Evolutionary conservation across 805 yeast species (phyloP).

Genomic region (Torulaspora indica): DNA sequence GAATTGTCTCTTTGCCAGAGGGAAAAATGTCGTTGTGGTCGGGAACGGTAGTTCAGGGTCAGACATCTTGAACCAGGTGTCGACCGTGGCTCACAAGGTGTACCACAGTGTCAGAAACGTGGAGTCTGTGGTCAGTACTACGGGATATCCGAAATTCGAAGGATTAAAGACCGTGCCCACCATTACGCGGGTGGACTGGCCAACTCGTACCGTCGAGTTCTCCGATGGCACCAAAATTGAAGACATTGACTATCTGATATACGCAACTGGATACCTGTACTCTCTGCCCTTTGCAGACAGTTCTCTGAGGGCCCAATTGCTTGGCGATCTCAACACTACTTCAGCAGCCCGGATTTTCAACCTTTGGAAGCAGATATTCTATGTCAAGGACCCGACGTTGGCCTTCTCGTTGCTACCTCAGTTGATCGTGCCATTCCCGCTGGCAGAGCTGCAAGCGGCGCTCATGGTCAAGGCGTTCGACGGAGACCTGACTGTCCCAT

Average conservation of each 20-base stretch:
- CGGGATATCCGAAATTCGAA: constrained; percentile 6
- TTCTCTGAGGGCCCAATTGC: constrained; percentile 23
- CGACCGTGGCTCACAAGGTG: constrained; percentile 30
- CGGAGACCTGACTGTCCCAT: constrained; percentile 50
- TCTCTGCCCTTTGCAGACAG: constrained; percentile 41
- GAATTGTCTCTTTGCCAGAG: constrained; percentile 32
- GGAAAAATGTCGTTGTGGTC: constrained; percentile 35
- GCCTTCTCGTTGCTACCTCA: constrained; percentile 60
- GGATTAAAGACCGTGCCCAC: constrained; percentile 24
- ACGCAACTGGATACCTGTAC: constrained; percentile 51
- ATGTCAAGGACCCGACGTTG: constrained; percentile 56
- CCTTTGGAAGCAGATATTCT: constrained; percentile 56
- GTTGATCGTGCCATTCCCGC: constrained; percentile 57
- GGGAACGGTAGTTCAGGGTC: constrained; percentile 45
- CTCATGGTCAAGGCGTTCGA: constrained; percentile 59
- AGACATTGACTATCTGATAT: constrained; percentile 40
- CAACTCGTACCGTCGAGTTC: constrained; percentile 28
- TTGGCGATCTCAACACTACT: constrained; percentile 9
- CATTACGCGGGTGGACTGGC: constrained; percentile 30
- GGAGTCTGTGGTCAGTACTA: constrained; percentile 35
- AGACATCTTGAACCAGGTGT: constrained; percentile 42
- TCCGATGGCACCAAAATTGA: constrained; percentile 32
- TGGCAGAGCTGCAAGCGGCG: constrained; percentile 60
- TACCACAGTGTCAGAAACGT: constrained; percentile 55
- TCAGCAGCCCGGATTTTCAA: constrained; percentile 40